Evolutionary conservation across 495 filamentous ascomycete genomes (phyloP).

Genomic region (Cladorrhinum samala): DNA sequence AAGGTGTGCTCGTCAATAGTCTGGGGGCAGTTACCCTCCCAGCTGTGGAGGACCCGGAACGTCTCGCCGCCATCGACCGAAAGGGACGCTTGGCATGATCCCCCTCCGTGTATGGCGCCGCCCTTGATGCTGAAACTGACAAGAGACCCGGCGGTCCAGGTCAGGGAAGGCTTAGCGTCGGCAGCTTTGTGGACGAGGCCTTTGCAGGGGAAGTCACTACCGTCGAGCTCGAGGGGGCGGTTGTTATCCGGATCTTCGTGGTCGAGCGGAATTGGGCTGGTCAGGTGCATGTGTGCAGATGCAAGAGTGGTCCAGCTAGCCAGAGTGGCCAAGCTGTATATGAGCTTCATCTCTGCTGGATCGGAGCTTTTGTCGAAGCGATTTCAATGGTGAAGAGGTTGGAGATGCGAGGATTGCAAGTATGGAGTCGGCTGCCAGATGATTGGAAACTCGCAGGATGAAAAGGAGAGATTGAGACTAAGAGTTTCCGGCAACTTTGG

Average conservation of each 20-base stretch:
- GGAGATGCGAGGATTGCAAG: too few relatives aligned
- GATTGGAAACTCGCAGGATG: too few relatives aligned
- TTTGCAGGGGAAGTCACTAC: conserved; percentile 58
- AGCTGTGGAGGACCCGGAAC: conserved; percentile 42
- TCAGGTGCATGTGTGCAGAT: conserved; percentile 52
- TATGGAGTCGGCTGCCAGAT: too few relatives aligned
- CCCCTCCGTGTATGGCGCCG: conserved; percentile 53
- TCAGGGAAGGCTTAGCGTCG: conserved; percentile 38
- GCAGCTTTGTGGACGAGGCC: conserved; percentile 46
- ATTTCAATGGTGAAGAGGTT: too few relatives aligned
- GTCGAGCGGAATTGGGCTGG: conserved; percentile 44
- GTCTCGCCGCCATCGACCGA: conserved; percentile 53
- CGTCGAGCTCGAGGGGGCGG: conserved; percentile 39
- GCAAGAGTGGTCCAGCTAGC: not conserved
- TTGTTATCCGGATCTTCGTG: conserved; percentile 37
- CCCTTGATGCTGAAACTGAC: conserved; percentile 53
- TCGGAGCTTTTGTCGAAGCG: too few relatives aligned
- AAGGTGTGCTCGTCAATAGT: conserved; percentile 15
- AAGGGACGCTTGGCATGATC: conserved; percentile 58
- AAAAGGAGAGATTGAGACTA: too few relatives aligned
- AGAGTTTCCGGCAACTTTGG: too few relatives aligned
- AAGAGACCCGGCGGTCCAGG: conserved; percentile 47
- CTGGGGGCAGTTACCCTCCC: conserved; percentile 38
- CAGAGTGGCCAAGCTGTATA: too few relatives aligned
- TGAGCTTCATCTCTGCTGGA: not conserved